Evolutionary conservation across 257 asterid species (phyloP), one percentile per base, ranked within the genome.

Genomic region (Scutellaria baicalensis): DNA sequence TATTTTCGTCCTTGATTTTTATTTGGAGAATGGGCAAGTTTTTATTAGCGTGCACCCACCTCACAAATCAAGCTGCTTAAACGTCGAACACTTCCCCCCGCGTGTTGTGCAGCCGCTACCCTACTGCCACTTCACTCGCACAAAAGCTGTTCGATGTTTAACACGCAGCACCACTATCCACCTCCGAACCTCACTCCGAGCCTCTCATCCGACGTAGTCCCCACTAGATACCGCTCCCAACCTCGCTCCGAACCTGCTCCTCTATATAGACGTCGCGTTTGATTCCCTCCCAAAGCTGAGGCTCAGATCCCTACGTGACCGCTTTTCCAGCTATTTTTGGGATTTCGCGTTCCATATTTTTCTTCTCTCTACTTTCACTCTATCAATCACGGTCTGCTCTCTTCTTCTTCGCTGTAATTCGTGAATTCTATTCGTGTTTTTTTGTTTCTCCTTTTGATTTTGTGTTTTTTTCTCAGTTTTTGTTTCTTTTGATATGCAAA

Each of bases 291-390:
- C 78, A 42, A 50, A 60, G 79, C 84, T 71, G 5, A 77, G 85
- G 85, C 84, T 83, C 83, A 55, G 75, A 70, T 77, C 86, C 86
- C 83, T 49, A 78, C 71, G 73, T 66, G 70, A 80, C 84, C 72
- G 54, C 64, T 73, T 80, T 62, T 74, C 86, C 83, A 85, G 82
- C 89, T 82, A 84, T 67, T 74, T 70, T 71, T 68, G 60, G 78
- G 77, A 61, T 65, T 75, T 75, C 75, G 73, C 75, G 74, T 71
- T 64, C 75, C 75, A 75, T 74, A 55, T 76, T 80, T 75, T 66
- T 42, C 67, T 47, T 27, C 59, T 70, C 69, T 40, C 69, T 8
- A 31, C 20, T 52, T 31, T 51, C 47, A 16, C 48, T 55, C 14
- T 48, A 60, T 55, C n/a, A n/a, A n/a, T n/a, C 33, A 27, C 33